A percentile compares a stretch with the other conserved stretches of the same genome.
These are phyloP conservation scores for Sporothrix mexicana DNA, from an alignment of 2,329 filamentous ascomycete genomes.

Conservation along the genomic window DNA sequence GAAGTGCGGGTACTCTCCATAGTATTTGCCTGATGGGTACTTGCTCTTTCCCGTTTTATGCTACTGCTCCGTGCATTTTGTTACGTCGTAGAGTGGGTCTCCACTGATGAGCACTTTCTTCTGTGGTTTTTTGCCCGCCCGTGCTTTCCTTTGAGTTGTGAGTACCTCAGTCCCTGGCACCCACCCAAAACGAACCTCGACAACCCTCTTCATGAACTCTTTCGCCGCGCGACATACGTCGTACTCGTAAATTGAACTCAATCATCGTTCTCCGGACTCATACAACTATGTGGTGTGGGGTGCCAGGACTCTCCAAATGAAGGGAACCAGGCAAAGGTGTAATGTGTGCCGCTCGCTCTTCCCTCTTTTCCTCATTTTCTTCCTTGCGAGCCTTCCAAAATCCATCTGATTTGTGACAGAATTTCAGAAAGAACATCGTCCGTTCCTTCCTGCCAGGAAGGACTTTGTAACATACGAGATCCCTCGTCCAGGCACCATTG, in stretches of 20 bases:
- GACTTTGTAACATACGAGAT: not conserved
- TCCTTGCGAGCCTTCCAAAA: not conserved
- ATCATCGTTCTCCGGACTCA: no score
- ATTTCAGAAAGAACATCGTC: not conserved
- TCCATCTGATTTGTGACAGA: slow-evolving; percentile 28
- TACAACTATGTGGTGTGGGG: not conserved
- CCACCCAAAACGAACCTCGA: not conserved
- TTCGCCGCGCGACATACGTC: not conserved
- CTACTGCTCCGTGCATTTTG: slow-evolving; percentile 23
- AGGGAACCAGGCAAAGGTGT: slow-evolving; percentile 6
- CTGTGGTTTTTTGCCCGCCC: slow-evolving; percentile 1
- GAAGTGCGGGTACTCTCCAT: not conserved
- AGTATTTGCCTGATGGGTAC: not conserved
- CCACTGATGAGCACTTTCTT: slow-evolving; percentile 12
- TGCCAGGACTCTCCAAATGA: slow-evolving; percentile 9
- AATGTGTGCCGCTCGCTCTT: slow-evolving; percentile 12
- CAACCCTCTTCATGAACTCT: slow-evolving; percentile 15
- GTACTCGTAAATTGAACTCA: slow-evolving; percentile 6
- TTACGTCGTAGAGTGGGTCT: not conserved
- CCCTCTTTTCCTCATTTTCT: not conserved
- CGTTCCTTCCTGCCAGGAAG: not conserved
- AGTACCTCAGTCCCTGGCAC: no score
- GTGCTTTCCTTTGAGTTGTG: not conserved
- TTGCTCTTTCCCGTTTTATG: not conserved
- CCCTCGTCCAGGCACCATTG: not conserved